Evolutionary conservation across 1,139 yeast genomes (phyloP).

Genomic region (Kurtzmaniella natalensis): DNA sequence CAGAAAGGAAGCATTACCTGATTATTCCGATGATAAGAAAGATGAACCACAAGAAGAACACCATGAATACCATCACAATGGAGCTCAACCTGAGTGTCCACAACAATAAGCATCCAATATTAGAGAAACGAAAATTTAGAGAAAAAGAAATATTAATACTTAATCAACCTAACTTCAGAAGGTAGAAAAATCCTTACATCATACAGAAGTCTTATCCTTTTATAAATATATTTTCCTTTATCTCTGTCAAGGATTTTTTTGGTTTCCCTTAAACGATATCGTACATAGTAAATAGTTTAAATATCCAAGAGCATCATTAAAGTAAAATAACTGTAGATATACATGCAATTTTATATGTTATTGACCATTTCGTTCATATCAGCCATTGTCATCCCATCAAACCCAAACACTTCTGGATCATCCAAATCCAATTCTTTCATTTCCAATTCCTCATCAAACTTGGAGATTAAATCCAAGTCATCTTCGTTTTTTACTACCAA

Average conservation of each 20-base stretch:
- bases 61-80: constrained; percentile 11
- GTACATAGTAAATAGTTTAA: no score
- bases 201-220: no score
- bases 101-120: constrained; percentile 27
- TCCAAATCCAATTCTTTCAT: constrained; percentile 10
- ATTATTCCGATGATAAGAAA: constrained; percentile 25
- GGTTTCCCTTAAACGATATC: no score
- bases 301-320: no score
- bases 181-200: no score
- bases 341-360: neutral
- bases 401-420: constrained; percentile 8
- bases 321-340: no score
- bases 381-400: constrained; percentile 16
- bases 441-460: constrained; percentile 10
- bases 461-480: constrained; percentile 11
- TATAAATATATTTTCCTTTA: no score
- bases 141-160: constrained; percentile 8
- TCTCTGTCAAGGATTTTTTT: no score
- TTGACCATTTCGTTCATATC: constrained; percentile 1
- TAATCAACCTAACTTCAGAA: no score
- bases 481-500: constrained; percentile 6
- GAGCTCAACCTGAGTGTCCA: constrained; percentile 37
- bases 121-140: neutral
- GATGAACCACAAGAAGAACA: constrained; percentile 12
- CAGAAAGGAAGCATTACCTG: constrained; percentile 28